phyloP scores from a whole-genome alignment of 2,329 filamentous ascomycete genomes.

The Monosporascus ibericus region DNA sequence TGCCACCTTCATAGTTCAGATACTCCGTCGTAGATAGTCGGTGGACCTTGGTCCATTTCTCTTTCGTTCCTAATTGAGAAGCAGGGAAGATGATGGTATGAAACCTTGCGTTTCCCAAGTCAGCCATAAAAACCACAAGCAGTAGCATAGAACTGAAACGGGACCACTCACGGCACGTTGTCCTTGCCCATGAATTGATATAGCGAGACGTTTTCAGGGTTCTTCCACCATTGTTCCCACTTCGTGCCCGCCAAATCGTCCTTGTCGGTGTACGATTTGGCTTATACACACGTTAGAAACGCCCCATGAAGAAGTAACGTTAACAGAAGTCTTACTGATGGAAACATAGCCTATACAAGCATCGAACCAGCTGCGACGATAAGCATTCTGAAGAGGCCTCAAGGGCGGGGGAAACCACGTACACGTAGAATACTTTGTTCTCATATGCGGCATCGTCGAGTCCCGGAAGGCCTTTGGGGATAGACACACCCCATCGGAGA shows the following conservation, averaged over 20 bases:
- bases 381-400: not conserved
- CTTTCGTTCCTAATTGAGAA: slow-evolving; percentile 74
- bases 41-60: slow-evolving; percentile 86
- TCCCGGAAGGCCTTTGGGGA: slow-evolving; percentile 41
- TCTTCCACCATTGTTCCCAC: slow-evolving; percentile 93
- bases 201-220: slow-evolving; percentile 78
- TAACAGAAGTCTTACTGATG: slow-evolving; percentile 38
- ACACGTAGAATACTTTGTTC: slow-evolving; percentile 76
- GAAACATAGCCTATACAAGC: slow-evolving; percentile 93
- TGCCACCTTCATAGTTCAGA: slow-evolving; percentile 80
- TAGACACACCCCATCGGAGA: slow-evolving; percentile 69
- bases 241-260: slow-evolving; percentile 31
- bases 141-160: not conserved
- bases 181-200: slow-evolving; percentile 97
- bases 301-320: too few species aligned
- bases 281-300: too few species aligned
- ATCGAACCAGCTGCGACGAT: slow-evolving; percentile 54
- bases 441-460: slow-evolving; percentile 30
- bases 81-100: slow-evolving; percentile 90
- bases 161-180: slow-evolving; percentile 47
- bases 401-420: not conserved
- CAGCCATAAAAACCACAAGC: too few species aligned
- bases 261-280: slow-evolving; percentile 75
- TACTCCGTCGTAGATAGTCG: slow-evolving; percentile 87
- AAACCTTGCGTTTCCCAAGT: slow-evolving; percentile 39